These are phyloP conservation scores for Acanthamoeba lenticulata DNA, from an alignment of 208 protist species.

Conservation along the genomic window DNA sequence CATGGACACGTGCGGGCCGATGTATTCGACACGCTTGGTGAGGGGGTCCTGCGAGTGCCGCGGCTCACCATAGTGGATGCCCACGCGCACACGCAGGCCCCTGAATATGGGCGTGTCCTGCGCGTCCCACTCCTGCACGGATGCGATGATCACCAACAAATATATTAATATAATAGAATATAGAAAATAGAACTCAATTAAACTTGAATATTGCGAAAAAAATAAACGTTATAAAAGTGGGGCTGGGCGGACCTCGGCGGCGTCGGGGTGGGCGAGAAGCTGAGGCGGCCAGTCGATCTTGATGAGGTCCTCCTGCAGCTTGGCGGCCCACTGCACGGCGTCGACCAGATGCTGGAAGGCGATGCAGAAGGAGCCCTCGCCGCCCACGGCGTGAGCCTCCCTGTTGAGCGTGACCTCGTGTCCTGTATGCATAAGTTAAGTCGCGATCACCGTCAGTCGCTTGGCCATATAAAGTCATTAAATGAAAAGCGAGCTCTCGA, in stretches of 20 bases:
- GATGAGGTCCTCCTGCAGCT: slow-evolving; percentile 47
- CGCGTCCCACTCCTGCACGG: not conserved
- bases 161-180: too few species aligned
- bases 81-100: not conserved
- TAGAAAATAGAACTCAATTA: too few species aligned
- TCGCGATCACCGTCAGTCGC: too few species aligned
- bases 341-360: slow-evolving; percentile 65
- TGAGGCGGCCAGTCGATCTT: not conserved
- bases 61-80: not conserved
- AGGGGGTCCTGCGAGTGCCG: not conserved
- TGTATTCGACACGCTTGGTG: slow-evolving; percentile 16
- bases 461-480: too few species aligned
- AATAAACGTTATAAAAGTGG: not conserved
- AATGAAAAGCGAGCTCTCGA: too few species aligned
- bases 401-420: not conserved
- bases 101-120: not conserved
- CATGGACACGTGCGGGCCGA: not conserved
- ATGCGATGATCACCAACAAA: too few species aligned
- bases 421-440: not conserved
- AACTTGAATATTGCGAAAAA: too few species aligned
- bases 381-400: not conserved
- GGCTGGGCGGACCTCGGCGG: not conserved
- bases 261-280: not conserved
- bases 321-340: not conserved
- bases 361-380: slow-evolving; percentile 65